A percentile compares a stretch with the other conserved stretches of the same genome.
Evolutionary conservation across 345 rosid genomes (phyloP).

Genomic region (Gossypium herbaceum): DNA sequence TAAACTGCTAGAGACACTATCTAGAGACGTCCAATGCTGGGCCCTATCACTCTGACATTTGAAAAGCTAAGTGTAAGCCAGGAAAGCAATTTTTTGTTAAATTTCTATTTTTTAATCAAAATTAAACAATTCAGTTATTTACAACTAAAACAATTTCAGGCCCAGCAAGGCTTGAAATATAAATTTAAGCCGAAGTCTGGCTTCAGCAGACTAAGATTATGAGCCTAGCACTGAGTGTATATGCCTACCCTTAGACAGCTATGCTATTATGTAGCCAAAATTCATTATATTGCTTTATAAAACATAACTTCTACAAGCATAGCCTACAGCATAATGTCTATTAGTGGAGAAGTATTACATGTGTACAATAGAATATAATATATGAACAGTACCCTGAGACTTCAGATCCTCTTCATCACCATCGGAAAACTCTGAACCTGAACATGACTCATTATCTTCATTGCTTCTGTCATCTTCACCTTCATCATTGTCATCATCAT

Average conservation of each 20-base stretch:
- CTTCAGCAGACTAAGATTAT: background rate
- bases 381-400: slow-evolving; percentile 44
- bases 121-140: background rate
- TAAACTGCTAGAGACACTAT: background rate
- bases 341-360: background rate
- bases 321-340: background rate
- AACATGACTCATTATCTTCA: slow-evolving; percentile 30
- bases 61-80: background rate
- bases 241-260: background rate
- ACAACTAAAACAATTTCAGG: background rate
- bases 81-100: background rate
- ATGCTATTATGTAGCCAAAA: background rate
- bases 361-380: background rate
- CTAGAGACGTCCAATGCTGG: background rate
- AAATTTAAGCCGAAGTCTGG: background rate
- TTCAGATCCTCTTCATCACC: slow-evolving; percentile 34
- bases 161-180: background rate
- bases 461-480: slow-evolving; percentile 27
- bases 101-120: background rate
- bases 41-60: background rate
- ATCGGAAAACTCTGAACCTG: slow-evolving; percentile 45
- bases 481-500: background rate
- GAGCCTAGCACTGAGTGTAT: background rate
- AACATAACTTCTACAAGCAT: background rate
- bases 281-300: background rate